Evolutionary conservation across 768 basidiomycete species (phyloP).

Genomic region (Lactarius pseudohatsudake): DNA sequence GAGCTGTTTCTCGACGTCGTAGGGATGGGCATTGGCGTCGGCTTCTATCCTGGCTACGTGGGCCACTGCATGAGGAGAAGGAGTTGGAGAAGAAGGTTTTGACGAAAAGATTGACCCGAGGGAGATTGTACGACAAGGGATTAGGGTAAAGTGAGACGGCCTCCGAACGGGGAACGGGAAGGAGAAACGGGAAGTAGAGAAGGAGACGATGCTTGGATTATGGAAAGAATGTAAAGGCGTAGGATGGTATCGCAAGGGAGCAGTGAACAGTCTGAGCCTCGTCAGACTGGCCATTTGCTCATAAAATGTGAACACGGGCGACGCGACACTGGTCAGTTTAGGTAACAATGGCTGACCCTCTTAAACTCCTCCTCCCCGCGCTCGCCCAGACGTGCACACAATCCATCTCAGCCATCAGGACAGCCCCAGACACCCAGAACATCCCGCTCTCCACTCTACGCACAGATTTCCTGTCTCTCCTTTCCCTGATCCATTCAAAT

Average conservation of each 20-base stretch:
- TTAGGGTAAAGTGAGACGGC: slow-evolving; percentile 7
- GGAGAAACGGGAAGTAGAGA: slow-evolving; percentile 26
- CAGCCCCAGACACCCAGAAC: slow-evolving; percentile 27
- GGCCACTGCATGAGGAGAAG: slow-evolving; percentile 65
- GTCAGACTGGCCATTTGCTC: slow-evolving; percentile 14
- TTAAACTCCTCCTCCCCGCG: slow-evolving; percentile 35
- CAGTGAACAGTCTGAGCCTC: slow-evolving; percentile 22
- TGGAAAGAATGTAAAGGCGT: slow-evolving; percentile 28
- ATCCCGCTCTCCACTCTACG: slow-evolving; percentile 43
- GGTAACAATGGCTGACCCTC: background rate
- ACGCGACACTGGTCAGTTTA: background rate
- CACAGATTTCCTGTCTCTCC: slow-evolving; percentile 56
- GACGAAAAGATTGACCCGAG: slow-evolving; percentile 20
- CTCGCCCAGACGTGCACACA: slow-evolving; percentile 33
- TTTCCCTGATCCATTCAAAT: slow-evolving; percentile 55
- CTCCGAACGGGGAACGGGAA: slow-evolving; percentile 16
- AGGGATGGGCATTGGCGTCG: slow-evolving; percentile 70
- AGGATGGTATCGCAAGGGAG: slow-evolving; percentile 3
- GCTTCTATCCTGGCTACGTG: slow-evolving; percentile 73
- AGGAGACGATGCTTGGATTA: slow-evolving; percentile 31
- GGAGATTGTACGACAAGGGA: slow-evolving; percentile 19
- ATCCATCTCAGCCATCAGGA: slow-evolving; percentile 33
- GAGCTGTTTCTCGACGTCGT: slow-evolving; percentile 69
- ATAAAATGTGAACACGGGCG: background rate
- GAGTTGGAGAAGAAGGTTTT: slow-evolving; percentile 32